Percentiles rank a stretch among this genome's conserved stretches.
Conservation (phyloP, 352 stramenopile species). For the Hyaloperonospora arabidopsidis region DNA sequence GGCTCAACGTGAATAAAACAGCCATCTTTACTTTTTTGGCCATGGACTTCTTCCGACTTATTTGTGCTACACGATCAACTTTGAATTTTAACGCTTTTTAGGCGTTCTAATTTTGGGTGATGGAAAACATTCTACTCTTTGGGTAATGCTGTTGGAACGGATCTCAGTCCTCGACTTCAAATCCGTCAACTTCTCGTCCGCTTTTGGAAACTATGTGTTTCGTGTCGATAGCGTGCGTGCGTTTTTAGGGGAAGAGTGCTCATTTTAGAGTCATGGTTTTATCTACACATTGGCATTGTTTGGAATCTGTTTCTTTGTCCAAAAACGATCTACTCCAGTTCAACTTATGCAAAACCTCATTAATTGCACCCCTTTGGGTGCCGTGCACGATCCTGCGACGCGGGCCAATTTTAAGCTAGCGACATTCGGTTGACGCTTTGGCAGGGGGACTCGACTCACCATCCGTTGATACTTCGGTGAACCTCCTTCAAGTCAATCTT, state of each 20-base stretch:
- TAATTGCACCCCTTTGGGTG: neutral
- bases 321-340: neutral
- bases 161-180: neutral
- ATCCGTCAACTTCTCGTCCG: neutral
- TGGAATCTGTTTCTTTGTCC: neutral
- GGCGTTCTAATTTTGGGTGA: neutral
- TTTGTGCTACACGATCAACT: neutral
- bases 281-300: neutral
- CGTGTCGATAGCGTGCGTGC: neutral
- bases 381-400: neutral
- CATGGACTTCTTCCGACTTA: neutral
- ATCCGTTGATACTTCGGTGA: neutral
- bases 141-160: neutral
- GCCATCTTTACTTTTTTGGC: neutral
- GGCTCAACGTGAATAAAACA: neutral
- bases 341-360: neutral
- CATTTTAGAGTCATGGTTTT: neutral
- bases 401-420: neutral
- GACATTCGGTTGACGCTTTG: neutral
- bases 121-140: neutral
- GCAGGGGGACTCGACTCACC: neutral
- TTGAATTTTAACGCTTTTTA: neutral
- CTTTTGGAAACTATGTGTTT: neutral
- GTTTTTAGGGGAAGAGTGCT: neutral
- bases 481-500: conserved; percentile 8